These are phyloP conservation scores for Penicillium antarcticum DNA, from an alignment of 495 filamentous ascomycete species.

Conservation along the genomic window DNA sequence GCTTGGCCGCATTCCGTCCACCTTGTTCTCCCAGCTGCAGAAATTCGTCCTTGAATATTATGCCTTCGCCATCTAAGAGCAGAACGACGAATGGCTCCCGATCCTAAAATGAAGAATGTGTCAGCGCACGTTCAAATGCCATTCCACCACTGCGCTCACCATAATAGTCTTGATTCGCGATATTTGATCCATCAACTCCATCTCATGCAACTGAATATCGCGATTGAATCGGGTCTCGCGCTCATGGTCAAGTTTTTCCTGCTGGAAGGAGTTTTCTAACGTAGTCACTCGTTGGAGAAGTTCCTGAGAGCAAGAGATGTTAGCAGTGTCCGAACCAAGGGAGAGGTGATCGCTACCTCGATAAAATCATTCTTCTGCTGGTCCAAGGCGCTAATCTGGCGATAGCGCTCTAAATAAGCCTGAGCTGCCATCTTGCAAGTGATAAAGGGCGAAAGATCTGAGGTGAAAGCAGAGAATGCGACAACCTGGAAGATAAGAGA, in stretches of 20 bases:
- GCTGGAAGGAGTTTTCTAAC: constrained; percentile 44
- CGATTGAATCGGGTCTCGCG: constrained; percentile 55
- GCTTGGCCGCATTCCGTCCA: constrained; percentile 65
- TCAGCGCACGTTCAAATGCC: constrained; percentile 14
- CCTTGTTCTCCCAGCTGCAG: constrained; percentile 64
- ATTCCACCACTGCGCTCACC: constrained; percentile 29
- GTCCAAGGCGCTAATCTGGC: constrained; percentile 43
- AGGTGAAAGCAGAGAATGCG: constrained; percentile 7
- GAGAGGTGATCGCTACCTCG: constrained; percentile 33
- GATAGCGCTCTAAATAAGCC: constrained; percentile 45
- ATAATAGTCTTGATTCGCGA: constrained; percentile 47
- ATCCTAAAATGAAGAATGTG: constrained; percentile 47
- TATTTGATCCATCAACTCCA: constrained; percentile 51
- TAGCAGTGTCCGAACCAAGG: constrained; percentile 8
- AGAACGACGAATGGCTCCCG: constrained; percentile 73
- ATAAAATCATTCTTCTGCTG: constrained; percentile 53
- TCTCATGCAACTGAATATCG: constrained; percentile 51
- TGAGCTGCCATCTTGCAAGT: constrained; percentile 28
- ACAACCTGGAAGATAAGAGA: constrained; percentile 8
- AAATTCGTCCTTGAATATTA: constrained; percentile 69
- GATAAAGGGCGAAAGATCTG: not conserved
- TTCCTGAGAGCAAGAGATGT: constrained; percentile 33
- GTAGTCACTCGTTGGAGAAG: constrained; percentile 46
- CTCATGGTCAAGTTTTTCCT: constrained; percentile 50
- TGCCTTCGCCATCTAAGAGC: constrained; percentile 74